These are phyloP conservation scores for Cyberlindnera samutprakarnensis DNA, from an alignment of 805 yeast genomes.

Conservation along the genomic window DNA sequence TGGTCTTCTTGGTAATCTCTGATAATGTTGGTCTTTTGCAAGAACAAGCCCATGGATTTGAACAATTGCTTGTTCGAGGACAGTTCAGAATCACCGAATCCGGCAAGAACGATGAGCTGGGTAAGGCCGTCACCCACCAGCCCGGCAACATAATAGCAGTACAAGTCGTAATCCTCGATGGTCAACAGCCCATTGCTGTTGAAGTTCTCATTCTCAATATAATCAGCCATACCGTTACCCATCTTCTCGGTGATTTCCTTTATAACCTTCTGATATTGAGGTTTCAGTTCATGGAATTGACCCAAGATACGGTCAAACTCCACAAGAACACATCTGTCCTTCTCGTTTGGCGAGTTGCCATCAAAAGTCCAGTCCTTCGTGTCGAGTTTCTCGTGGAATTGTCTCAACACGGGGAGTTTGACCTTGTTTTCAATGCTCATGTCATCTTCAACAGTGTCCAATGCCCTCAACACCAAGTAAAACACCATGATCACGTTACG, in stretches of 20 bases:
- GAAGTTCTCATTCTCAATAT: constrained; percentile 69
- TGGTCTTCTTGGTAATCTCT: constrained; percentile 92
- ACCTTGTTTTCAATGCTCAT: constrained; percentile 69
- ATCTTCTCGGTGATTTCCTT: constrained; percentile 71
- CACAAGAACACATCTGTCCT: constrained; percentile 74
- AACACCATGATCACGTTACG: constrained; percentile 77
- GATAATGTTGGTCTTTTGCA: constrained; percentile 94
- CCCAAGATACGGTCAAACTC: constrained; percentile 63
- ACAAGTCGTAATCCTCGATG: constrained; percentile 73
- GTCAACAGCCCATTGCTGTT: constrained; percentile 75
- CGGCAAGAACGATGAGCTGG: constrained; percentile 67
- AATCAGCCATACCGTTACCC: constrained; percentile 99
- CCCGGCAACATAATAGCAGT: constrained; percentile 97
- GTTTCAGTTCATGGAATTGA: constrained; percentile 67
- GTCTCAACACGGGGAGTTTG: constrained; percentile 69
- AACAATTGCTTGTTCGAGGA: constrained; percentile 50
- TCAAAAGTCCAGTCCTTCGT: constrained; percentile 73
- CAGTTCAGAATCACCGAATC: constrained; percentile 52
- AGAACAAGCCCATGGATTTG: constrained; percentile 88
- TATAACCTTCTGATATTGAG: constrained; percentile 72
- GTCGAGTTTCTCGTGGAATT: constrained; percentile 56
- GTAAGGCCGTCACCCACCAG: constrained; percentile 96
- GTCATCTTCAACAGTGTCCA: constrained; percentile 95
- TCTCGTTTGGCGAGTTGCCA: constrained; percentile 68
- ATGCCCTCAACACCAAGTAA: constrained; percentile 79